These are phyloP conservation scores for Chytriomyces hyalinus DNA, from an alignment of 192 early-diverging fungal species.

Conservation along the genomic window DNA sequence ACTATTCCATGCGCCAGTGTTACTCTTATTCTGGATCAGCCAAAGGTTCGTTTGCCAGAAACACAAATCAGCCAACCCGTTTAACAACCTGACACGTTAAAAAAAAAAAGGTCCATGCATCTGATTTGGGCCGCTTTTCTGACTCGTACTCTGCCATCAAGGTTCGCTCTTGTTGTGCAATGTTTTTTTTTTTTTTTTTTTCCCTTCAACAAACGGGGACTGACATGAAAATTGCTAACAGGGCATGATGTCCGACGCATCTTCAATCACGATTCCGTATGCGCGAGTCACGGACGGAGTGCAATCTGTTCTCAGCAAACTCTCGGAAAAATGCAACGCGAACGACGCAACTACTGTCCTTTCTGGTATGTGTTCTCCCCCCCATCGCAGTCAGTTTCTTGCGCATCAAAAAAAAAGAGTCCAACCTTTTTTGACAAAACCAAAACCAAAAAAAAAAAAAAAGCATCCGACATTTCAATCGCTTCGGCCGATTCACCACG, in stretches of 20 bases:
- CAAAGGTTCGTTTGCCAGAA: not conserved
- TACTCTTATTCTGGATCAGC: conserved; percentile 13
- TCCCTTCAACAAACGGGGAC: not conserved
- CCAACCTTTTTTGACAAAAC: too few relatives aligned
- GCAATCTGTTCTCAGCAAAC: not conserved
- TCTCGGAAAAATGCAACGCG: conserved; percentile 6
- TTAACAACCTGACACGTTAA: not conserved
- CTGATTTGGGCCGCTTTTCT: conserved; percentile 21
- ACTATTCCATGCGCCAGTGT: conserved; percentile 12
- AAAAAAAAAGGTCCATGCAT: conserved; percentile 11
- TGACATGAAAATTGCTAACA: not conserved
- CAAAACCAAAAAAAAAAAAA: too few relatives aligned
- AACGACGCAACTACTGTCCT: not conserved
- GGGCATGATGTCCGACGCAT: not conserved
- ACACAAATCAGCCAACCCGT: not conserved
- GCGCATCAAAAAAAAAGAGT: too few relatives aligned
- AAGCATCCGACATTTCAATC: too few relatives aligned
- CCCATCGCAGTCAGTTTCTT: too few relatives aligned
- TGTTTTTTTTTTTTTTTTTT: not conserved
- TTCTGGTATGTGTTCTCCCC: too few relatives aligned
- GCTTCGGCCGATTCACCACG: too few relatives aligned
- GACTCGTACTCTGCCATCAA: conserved; percentile 3
- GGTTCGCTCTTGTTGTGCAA: not conserved
- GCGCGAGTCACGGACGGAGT: conserved; percentile 1
- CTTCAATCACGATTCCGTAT: conserved; percentile 18